A percentile compares a stretch with the other conserved stretches of the same genome.
These are phyloP conservation scores for Lotmaria passim DNA, from an alignment of 208 protist species.

Conservation along the genomic window DNA sequence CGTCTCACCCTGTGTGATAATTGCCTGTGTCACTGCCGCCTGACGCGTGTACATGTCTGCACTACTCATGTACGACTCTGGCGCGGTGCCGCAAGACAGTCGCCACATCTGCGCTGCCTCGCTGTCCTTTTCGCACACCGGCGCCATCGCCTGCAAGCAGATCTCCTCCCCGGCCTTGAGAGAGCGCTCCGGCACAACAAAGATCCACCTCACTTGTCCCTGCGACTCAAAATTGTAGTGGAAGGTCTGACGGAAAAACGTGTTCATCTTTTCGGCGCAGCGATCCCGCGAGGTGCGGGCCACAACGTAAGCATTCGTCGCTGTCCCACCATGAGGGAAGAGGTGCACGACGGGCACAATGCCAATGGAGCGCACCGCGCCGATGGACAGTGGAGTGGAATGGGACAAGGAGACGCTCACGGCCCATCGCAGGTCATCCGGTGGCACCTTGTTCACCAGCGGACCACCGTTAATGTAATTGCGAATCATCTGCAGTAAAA, in stretches of 20 bases:
- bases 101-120: slow-evolving; percentile 88
- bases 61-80: slow-evolving; percentile 68
- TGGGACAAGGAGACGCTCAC: slow-evolving; percentile 88
- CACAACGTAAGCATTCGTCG: slow-evolving; percentile 76
- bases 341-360: slow-evolving; percentile 88
- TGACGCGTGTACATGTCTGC: slow-evolving; percentile 53
- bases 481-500: slow-evolving; percentile 92
- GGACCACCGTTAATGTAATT: slow-evolving; percentile 91
- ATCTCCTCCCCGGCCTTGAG: slow-evolving; percentile 80
- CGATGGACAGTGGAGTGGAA: slow-evolving; percentile 82
- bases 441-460: slow-evolving; percentile 85
- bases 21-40: slow-evolving; percentile 45
- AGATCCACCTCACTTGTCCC: slow-evolving; percentile 71
- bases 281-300: slow-evolving; percentile 53
- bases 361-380: slow-evolving; percentile 72
- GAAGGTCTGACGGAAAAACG: slow-evolving; percentile 56
- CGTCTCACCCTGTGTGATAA: slow-evolving; percentile 48
- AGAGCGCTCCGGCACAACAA: slow-evolving; percentile 61
- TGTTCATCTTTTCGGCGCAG: slow-evolving; percentile 50
- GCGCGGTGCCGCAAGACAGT: slow-evolving; percentile 75
- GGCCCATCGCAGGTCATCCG: slow-evolving; percentile 82
- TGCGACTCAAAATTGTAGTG: slow-evolving; percentile 61
- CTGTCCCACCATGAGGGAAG: slow-evolving; percentile 82
- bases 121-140: slow-evolving; percentile 81
- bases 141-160: slow-evolving; percentile 84